Percentiles rank a stretch among this genome's conserved stretches.
phyloP scores from a whole-genome alignment of 305 asterid species.

The Fraxinus angustifolia region DNA sequence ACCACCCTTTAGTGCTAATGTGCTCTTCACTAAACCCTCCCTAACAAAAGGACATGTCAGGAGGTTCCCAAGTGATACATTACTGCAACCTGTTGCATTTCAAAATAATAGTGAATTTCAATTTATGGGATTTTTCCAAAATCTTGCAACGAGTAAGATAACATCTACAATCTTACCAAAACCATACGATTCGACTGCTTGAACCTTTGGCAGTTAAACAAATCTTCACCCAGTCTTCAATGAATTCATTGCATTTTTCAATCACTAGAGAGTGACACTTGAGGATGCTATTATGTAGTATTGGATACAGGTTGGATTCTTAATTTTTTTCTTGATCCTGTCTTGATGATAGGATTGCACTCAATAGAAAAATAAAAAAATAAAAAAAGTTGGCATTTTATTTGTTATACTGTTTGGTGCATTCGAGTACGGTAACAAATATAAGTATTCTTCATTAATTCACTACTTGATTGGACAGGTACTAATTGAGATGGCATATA shows the following conservation, averaged over 20 bases:
- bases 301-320: not conserved
- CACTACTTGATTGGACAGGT: not conserved
- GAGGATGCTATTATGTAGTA: not conserved
- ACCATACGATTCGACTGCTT: not conserved
- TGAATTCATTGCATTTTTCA: constrained; percentile 49
- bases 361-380: too few species aligned
- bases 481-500: too few species aligned
- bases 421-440: not conserved
- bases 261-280: not conserved
- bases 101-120: not conserved
- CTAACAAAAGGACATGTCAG: constrained; percentile 84
- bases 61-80: constrained; percentile 79
- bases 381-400: not conserved
- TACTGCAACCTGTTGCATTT: constrained; percentile 72
- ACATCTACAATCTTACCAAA: not conserved
- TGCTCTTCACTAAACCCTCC: constrained; percentile 71
- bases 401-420: not conserved
- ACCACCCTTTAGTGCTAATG: constrained; percentile 75
- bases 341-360: not conserved
- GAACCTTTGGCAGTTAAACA: constrained; percentile 75
- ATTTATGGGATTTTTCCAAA: not conserved
- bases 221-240: constrained; percentile 83
- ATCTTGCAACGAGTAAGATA: constrained; percentile 20
- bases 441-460: not conserved
- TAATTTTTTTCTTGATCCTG: not conserved